Percentiles rank a stretch among this genome's conserved stretches.
phyloP scores from a whole-genome alignment of 1,139 yeast species.

The Scheffersomyces illinoinensis region DNA sequence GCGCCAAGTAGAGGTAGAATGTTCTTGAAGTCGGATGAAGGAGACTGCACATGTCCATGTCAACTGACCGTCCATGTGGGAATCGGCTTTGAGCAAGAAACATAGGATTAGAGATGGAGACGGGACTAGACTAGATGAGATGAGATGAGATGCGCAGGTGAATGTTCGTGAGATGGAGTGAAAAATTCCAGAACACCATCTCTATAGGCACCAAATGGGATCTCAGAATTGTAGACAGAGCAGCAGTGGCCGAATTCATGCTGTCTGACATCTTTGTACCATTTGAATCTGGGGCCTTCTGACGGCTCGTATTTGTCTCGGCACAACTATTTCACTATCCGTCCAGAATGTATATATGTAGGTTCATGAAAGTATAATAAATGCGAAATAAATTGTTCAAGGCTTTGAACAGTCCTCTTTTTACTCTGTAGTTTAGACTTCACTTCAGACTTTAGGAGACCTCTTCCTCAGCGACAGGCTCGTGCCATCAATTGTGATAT shows the following conservation, averaged over 20 bases:
- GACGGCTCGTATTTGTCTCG: not conserved
- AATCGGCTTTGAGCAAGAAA: not conserved
- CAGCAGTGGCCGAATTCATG: not conserved
- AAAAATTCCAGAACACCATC: too few relatives aligned
- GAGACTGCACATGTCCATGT: not conserved
- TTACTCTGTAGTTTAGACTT: not conserved
- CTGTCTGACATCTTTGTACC: not conserved
- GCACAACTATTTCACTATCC: not conserved
- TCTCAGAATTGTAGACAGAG: not conserved
- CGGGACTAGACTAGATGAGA: not conserved
- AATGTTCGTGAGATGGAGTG: too few relatives aligned
- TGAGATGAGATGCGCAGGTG: not conserved
- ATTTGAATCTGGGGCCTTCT: not conserved
- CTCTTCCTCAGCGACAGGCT: not conserved
- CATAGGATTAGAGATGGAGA: not conserved
- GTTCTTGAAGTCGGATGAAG: not conserved
- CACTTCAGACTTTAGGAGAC: not conserved
- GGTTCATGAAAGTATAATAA: not conserved
- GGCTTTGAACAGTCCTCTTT: not conserved
- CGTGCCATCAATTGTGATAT: not conserved
- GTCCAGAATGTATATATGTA: not conserved
- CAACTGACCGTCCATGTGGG: not conserved
- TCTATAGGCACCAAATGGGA: too few relatives aligned
- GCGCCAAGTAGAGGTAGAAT: not conserved
- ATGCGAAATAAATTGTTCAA: not conserved